phyloP scores from a whole-genome alignment of 2,329 filamentous ascomycete species.

The Apiospora arundinis region DNA sequence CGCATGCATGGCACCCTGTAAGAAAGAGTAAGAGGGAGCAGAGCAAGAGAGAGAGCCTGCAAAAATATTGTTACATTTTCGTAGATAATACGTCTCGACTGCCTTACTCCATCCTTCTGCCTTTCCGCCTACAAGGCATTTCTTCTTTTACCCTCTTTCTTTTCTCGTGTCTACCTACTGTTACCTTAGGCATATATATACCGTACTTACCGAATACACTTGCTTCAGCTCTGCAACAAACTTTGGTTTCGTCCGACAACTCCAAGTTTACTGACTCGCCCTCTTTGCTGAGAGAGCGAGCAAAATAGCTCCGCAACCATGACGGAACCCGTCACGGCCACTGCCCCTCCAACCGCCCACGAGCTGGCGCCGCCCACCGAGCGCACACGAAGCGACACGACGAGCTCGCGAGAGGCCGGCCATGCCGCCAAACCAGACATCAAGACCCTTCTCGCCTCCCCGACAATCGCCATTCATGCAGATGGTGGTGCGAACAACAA shows the following conservation, averaged over 20 bases:
- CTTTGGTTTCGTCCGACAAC: conserved; percentile 8
- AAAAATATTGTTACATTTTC: conserved; percentile 8
- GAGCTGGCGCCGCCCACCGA: neutral
- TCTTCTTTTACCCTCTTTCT: neutral
- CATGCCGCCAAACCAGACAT: conserved; percentile 23
- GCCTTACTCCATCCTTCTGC: conserved; percentile 19
- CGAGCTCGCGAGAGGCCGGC: neutral
- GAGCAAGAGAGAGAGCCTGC: neutral
- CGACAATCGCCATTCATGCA: conserved; percentile 46
- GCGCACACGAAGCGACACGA: conserved; percentile 19
- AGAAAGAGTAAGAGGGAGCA: no score
- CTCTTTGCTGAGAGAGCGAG: neutral
- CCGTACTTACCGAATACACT: neutral
- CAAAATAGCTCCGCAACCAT: conserved; percentile 25
- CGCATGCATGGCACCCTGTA: neutral
- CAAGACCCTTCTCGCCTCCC: conserved; percentile 40
- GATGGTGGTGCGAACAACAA: conserved; percentile 40
- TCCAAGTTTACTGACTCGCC: neutral
- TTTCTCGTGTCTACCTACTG: neutral
- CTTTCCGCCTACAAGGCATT: conserved; percentile 26
- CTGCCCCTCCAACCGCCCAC: conserved; percentile 26
- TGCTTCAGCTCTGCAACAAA: neutral
- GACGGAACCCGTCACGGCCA: conserved; percentile 32
- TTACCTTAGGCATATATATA: neutral
- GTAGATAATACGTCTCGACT: conserved; percentile 12